Evolutionary conservation across 2,329 filamentous ascomycete species (phyloP).

Genomic region (Calcarisporium arbuscula): DNA sequence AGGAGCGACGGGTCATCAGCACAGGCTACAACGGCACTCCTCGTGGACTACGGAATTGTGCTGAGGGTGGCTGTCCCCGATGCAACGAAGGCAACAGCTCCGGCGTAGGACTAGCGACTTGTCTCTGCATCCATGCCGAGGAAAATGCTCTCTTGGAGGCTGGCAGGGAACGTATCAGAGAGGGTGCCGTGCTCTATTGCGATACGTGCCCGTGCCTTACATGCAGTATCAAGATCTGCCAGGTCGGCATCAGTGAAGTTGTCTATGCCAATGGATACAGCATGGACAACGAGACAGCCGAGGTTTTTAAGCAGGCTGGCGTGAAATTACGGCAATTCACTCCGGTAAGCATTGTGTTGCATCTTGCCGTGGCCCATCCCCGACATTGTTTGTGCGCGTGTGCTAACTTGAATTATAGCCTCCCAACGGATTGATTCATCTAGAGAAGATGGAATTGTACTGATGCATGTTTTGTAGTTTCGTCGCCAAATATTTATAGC

Average conservation of each 20-base stretch:
- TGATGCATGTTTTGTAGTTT: slow-evolving; percentile 8
- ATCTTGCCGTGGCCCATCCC: background rate
- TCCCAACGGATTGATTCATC: slow-evolving; percentile 56
- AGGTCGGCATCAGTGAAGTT: slow-evolving; percentile 92
- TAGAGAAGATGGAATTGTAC: slow-evolving; percentile 45
- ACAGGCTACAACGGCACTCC: slow-evolving; percentile 99
- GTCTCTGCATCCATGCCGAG: slow-evolving; percentile 94
- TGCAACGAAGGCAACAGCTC: slow-evolving; percentile 71
- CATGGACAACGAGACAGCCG: slow-evolving; percentile 81
- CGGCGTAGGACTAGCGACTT: slow-evolving; percentile 74
- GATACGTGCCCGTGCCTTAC: slow-evolving; percentile 96
- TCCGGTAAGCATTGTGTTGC: slow-evolving; percentile 51
- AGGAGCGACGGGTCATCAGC: slow-evolving; percentile 78
- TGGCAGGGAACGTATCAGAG: slow-evolving; percentile 80
- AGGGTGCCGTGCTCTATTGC: slow-evolving; percentile 81
- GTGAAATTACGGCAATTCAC: slow-evolving; percentile 82
- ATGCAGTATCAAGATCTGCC: slow-evolving; percentile 96
- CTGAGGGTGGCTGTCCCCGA: slow-evolving; percentile 80
- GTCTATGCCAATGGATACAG: slow-evolving; percentile 92
- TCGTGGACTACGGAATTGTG: slow-evolving; percentile 80
- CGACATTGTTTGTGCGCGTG: background rate
- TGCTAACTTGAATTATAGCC: slow-evolving; percentile 38
- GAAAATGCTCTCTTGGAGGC: slow-evolving; percentile 96
- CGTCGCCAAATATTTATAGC: too few relatives aligned
- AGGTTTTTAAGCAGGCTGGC: slow-evolving; percentile 76